Base-by-base conservation (phyloP, 495 filamentous ascomycete genomes). In the Hyaloscypha finlandica region DNA sequence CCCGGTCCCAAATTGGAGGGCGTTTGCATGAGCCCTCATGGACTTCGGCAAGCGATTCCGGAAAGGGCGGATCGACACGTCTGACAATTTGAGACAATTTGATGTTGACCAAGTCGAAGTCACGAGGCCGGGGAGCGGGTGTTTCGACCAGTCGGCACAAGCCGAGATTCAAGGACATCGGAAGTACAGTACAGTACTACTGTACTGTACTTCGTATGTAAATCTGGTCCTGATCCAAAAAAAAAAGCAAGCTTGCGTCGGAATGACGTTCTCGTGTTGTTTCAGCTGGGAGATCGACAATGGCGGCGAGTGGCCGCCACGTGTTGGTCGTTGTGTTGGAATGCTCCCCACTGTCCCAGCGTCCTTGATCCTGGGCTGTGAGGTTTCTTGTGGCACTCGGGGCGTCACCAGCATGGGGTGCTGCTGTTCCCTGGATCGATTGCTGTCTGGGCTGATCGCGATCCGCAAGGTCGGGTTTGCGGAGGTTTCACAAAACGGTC, bases 261-360 rank as follows among this genome's bases (percentile, higher is more conserved):
- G 42, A 12, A 48, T 48, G 6, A 48, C 42, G 42, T 48, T 48
- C 42, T 37, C 35, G 35, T 37, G 8, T 37, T 37, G 35, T 53
- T 20, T 53, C 53, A 31, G 53, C 25, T 31, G 53, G 53, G 29
- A 56, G 53, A 56, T 56, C 53, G 53, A 29, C 53, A 16, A 12
- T 53, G 51, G 51, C 51, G 51, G 51, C 51, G 2, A 53, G 16
- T n/a, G 51, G 53, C 16, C 5, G 29, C 29, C 53, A 56, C 42
- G 42, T 48, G 42, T 48, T 48, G 42, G 42, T 14, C 16, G 11
- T 16, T 19, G 42, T 48, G 42, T 25, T 25, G 25, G 25, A 25
- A 25, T 4, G 11, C 16, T 48, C 42, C 9, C 42, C 42, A 48
- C 3, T 1, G 11, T 48, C 16, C 16, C 42, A 48, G 14, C 4